Percentiles rank a stretch among this genome's conserved stretches.
These are phyloP conservation scores for Phycomyces blakesleeanus DNA, from an alignment of 192 early-diverging fungal species.

Conservation along the genomic window DNA sequence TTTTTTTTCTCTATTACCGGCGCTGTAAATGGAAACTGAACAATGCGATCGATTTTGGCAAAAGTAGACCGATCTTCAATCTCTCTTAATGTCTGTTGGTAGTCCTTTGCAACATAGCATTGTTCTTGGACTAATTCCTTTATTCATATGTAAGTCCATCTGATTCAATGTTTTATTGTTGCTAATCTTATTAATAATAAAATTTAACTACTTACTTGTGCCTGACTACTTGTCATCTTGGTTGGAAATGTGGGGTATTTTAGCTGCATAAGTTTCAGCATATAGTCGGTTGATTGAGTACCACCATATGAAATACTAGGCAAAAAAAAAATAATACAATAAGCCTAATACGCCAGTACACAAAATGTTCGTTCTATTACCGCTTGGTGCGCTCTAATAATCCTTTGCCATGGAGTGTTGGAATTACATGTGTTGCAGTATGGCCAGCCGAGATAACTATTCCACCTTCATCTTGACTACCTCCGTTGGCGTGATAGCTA, in stretches of 20 bases:
- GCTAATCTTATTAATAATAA: no score
- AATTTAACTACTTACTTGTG: slow-evolving; percentile 57
- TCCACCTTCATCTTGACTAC: slow-evolving; percentile 55
- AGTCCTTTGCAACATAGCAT: slow-evolving; percentile 73
- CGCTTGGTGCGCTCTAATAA: slow-evolving; percentile 67
- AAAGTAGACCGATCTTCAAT: slow-evolving; percentile 62
- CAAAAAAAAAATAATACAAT: neutral
- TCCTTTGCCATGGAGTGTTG: slow-evolving; percentile 59
- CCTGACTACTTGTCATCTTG: slow-evolving; percentile 72
- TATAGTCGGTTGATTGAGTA: slow-evolving; percentile 66
- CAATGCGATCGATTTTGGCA: slow-evolving; percentile 56
- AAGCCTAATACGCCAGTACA: neutral
- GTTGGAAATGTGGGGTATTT: slow-evolving; percentile 89
- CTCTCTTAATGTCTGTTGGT: slow-evolving; percentile 60
- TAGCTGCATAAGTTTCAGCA: slow-evolving; percentile 84
- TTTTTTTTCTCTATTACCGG: slow-evolving; percentile 32
- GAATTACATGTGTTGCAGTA: slow-evolving; percentile 70
- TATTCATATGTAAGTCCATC: neutral
- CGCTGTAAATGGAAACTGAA: slow-evolving; percentile 80
- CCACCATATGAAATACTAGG: slow-evolving; percentile 78
- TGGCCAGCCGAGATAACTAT: slow-evolving; percentile 74
- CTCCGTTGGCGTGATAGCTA: slow-evolving; percentile 75
- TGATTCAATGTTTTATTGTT: neutral
- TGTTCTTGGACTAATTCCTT: slow-evolving; percentile 67
- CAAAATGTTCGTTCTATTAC: slow-evolving; percentile 41